phyloP scores from a whole-genome alignment of 306 rosid genomes.

The Dalbergia oliveri region DNA sequence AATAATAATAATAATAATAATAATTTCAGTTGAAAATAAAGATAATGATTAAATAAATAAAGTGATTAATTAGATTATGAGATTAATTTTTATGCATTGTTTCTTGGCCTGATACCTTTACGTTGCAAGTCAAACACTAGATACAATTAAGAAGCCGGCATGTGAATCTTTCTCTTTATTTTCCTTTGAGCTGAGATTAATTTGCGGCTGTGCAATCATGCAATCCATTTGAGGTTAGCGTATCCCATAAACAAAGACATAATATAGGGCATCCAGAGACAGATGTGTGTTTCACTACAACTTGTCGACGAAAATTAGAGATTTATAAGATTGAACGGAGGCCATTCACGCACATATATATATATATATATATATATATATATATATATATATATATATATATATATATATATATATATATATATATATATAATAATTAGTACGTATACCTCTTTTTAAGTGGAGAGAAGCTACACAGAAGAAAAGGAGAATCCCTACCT shows the following conservation, averaged over 20 bases:
- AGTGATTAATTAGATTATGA: too few species aligned
- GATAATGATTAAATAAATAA: too few species aligned
- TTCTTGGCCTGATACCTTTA: too few species aligned
- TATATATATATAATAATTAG: too few species aligned
- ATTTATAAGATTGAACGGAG: slow-evolving; percentile 20
- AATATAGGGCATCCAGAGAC: neutral
- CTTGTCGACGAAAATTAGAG: neutral
- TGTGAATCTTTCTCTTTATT: neutral
- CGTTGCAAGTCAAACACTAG: neutral
- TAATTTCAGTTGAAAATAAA: too few species aligned
- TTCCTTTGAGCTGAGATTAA: neutral
- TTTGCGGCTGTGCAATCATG: slow-evolving; percentile 29
- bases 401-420: too few species aligned
- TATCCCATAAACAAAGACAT: too few species aligned
- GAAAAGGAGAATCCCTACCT: slow-evolving; percentile 11
- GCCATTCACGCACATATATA: slow-evolving; percentile 14
- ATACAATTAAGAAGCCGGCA: too few species aligned
- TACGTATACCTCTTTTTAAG: slow-evolving; percentile 1
- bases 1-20: too few species aligned
- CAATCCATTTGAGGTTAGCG: slow-evolving; percentile 33
- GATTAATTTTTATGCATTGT: too few species aligned
- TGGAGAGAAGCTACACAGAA: slow-evolving; percentile 13
- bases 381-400: too few species aligned
- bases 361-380: too few species aligned
- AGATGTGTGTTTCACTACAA: slow-evolving; percentile 14